Evolutionary conservation across 139 green algal species (phyloP), one percentile per base, ranked within the genome.

Genomic region (Chlorella sp.): DNA sequence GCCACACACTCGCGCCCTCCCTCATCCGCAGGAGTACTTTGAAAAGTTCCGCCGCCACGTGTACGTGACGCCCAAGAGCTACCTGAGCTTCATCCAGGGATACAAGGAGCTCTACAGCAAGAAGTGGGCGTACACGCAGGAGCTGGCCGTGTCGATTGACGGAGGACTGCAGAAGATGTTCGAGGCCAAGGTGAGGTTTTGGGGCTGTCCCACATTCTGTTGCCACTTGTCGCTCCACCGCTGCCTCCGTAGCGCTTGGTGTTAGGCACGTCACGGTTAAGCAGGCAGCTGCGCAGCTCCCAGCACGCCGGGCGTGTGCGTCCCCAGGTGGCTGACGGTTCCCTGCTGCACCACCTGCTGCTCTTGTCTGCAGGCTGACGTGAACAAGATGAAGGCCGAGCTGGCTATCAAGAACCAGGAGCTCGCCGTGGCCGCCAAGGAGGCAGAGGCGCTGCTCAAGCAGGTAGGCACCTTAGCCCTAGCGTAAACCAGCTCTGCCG

Each of bases 61-160:
- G 66, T 96, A 97, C 84, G 92, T 97, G 35, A 97, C 94, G 34
- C 94, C 94, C 70, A 96, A 95, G 86, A 91, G 79, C 31, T 98
- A 95, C 84, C 85, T 98, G 31, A 89, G 88, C 62, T 97, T 97
- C 79, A 88, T 98, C 64, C 80, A 88, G 74, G 89, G 87, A 55
- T 97, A 94, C 88, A 94, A 95, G 84, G 71, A 86, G 69, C 81
- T 98, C 69, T 97, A 97, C 83, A 74, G 49, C 49, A 80, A 75
- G 49, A 97, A 98, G 84, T 88, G 81, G 84, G 79, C 62, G 2
- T 85, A 82, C 77, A 88, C 83, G 20, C 74, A 89, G 55, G 55
- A 86, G 67, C 85, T 93, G 33, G 80, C 83, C 0, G 69, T 81
- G 62, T 82, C 85, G 50, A 92, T 96, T 68, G 81, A 87, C 74